These are phyloP conservation scores for Glycine soja DNA, from an alignment of 306 rosid genomes.

Conservation along the genomic window DNA sequence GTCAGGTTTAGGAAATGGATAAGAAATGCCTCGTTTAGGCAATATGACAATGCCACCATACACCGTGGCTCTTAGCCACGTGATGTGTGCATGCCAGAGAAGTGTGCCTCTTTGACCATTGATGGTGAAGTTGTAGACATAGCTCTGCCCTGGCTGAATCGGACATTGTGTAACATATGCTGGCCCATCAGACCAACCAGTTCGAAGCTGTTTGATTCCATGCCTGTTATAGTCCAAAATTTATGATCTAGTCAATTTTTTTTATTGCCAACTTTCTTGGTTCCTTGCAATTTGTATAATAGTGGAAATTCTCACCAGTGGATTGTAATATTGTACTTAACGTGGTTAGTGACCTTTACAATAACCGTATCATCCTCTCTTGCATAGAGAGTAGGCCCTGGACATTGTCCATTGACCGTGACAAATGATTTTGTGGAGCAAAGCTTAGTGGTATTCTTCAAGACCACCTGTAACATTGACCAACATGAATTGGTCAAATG, in stretches of 20 bases:
- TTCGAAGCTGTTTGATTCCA: constrained; percentile 68
- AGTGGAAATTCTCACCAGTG: constrained; percentile 65
- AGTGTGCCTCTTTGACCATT: constrained; percentile 81
- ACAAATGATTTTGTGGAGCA: constrained; percentile 64
- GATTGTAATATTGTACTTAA: constrained; percentile 62
- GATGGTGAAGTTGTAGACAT: constrained; percentile 69
- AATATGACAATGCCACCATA: constrained; percentile 76
- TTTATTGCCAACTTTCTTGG: neutral
- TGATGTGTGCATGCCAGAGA: constrained; percentile 85
- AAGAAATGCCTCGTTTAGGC: constrained; percentile 68
- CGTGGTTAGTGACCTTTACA: constrained; percentile 73
- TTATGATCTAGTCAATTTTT: constrained; percentile 15
- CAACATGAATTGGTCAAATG: constrained; percentile 32
- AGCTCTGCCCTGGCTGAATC: constrained; percentile 68
- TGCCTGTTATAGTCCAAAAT: constrained; percentile 59
- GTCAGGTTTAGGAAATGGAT: constrained; percentile 73
- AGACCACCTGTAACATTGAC: constrained; percentile 63
- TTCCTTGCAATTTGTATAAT: constrained; percentile 27
- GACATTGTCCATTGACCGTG: constrained; percentile 68
- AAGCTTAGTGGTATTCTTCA: constrained; percentile 64
- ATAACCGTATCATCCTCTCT: constrained; percentile 76
- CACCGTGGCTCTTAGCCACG: constrained; percentile 79
- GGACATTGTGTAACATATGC: constrained; percentile 85
- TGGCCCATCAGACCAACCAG: constrained; percentile 82
- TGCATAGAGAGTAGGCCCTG: constrained; percentile 77